Evolutionary conservation across 2,329 filamentous ascomycete genomes (phyloP), one percentile per base, ranked within the genome.

Genomic region (Exophiala mesophila): DNA sequence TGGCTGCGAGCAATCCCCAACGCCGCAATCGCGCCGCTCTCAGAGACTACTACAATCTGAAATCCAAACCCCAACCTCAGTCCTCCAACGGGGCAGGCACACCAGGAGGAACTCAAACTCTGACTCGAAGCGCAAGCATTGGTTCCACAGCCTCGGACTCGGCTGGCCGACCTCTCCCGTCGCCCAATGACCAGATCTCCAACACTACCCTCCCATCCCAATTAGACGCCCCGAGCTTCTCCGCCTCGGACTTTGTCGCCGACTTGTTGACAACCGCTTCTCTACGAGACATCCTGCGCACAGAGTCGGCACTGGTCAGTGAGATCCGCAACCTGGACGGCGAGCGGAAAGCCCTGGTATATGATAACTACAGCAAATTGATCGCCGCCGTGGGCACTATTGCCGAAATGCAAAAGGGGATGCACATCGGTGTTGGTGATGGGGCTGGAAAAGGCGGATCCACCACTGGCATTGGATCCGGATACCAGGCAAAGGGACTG

Each of bases 371-470:
- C 65, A 92, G 85, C 55, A 97, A 97, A 67, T 69, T 98, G 54
- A 96, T 98, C 54, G 79, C 83, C n/a, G 92, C 92, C 1, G 96
- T 94, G 8, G 90, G 95, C 64, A 97, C 90, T 3, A 98, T 98
- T 58, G 78, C 85, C 36, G 88, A 86, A 68, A 71, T 72, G 69
- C 60, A 69, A 21, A 58, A 56, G 44, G 70, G 67, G 44, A 70
- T 72, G 63, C 68, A 71, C 51, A 65, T 12, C 6, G 23, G 23
- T 12, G 7, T 6, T 12, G 23, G 12, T 12, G 12, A 26, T 12
- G 23, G 23, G 6, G 23, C 23, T 7, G 12, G 23, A 26, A 12
- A 26, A 6, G 12, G 23, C 6, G 23, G 23, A 12, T 12, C 7
- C 23, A 26, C 12, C 7, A 6, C 12, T 12, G 23, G 23, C 12